phyloP scores from a whole-genome alignment of 192 early-diverging fungal species.

The Gigaspora rosea region DNA sequence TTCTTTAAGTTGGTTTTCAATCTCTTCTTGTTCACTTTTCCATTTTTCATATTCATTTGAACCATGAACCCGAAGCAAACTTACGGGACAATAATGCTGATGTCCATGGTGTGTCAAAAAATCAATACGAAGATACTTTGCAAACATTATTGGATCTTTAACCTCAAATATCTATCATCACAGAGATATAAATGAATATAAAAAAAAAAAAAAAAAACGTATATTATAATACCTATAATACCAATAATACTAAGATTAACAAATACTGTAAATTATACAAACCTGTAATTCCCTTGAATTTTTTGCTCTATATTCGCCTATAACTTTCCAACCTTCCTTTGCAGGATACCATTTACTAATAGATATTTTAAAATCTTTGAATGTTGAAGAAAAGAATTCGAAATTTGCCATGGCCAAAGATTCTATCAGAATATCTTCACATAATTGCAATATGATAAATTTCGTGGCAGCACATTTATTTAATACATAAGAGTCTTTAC shows the following conservation, averaged over 20 bases:
- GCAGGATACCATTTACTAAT: constrained; percentile 80
- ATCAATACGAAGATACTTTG: constrained; percentile 85
- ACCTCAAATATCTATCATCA: constrained; percentile 77
- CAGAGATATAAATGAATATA: background rate
- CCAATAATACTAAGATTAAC: background rate
- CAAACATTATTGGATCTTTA: constrained; percentile 71
- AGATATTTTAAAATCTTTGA: constrained; percentile 83
- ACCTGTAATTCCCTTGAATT: constrained; percentile 89
- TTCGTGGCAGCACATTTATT: constrained; percentile 83
- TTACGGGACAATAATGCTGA: constrained; percentile 95
- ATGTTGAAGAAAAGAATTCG: constrained; percentile 95
- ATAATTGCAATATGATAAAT: constrained; percentile 92
- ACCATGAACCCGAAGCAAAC: constrained; percentile 83
- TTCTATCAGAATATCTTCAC: constrained; percentile 91
- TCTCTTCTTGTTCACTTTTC: constrained; percentile 53
- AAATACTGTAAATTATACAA: too few species aligned
- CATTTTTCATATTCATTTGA: constrained; percentile 91
- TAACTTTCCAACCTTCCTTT: constrained; percentile 70
- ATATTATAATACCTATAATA: background rate
- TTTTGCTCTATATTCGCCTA: constrained; percentile 82
- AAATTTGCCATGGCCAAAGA: constrained; percentile 89
- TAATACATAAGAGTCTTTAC: constrained; percentile 95
- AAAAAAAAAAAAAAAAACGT: background rate
- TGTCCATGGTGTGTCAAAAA: constrained; percentile 86
- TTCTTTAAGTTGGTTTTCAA: constrained; percentile 32